Base-by-base conservation (phyloP, 2,329 filamentous ascomycete genomes). In the Colletotrichum magnum region DNA sequence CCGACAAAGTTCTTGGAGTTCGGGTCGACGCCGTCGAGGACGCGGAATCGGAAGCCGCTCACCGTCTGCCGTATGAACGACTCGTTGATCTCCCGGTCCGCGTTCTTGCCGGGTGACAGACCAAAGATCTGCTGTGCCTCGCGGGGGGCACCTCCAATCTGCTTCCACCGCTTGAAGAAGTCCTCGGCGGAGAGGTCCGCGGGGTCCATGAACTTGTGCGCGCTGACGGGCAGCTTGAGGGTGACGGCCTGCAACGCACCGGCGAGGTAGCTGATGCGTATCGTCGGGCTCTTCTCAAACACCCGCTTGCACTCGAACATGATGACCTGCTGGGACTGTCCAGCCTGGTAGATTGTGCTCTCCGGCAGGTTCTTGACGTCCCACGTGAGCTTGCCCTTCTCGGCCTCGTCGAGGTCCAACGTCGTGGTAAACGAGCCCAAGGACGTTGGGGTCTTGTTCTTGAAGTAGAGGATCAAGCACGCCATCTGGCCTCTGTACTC, bases 101-200 rank as follows among this genome's bases (percentile, higher is more conserved):
- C 86, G 64, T 87, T 86, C 72, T 82, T 86, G 32, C 86, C 86
- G 1, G 78, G 79, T 1, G 84, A 81, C 12, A 95, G 79, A 0
- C 91, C 90, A 79, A 99, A 97, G 39, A 98, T 94, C 56, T 88
- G 88, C 79, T 99, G 96, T 0, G 93, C 91, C 80, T 99, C 97
- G 36, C 97, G 89, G 1, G 95, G 92, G 2, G 90, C 89, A 5
- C 93, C 94, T 13, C 96, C 96, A 75, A 99, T 98, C 82, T 99
- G 96, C 86, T 97, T 97, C 96, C 96, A 99, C 59, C 97, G 88
- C 86, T 97, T 98, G 88, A 99, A 99, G 82, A 98, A 99, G 78
- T 99, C 96, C 60, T 99, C 96, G 0, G 92, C 90, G 6, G 89
- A 89, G 47, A 99, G 85, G 65, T 96, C 92, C 0, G 96, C 95